These are phyloP conservation scores for Beverwykella pulmonaria DNA, from an alignment of 495 filamentous ascomycete species.

Conservation along the genomic window DNA sequence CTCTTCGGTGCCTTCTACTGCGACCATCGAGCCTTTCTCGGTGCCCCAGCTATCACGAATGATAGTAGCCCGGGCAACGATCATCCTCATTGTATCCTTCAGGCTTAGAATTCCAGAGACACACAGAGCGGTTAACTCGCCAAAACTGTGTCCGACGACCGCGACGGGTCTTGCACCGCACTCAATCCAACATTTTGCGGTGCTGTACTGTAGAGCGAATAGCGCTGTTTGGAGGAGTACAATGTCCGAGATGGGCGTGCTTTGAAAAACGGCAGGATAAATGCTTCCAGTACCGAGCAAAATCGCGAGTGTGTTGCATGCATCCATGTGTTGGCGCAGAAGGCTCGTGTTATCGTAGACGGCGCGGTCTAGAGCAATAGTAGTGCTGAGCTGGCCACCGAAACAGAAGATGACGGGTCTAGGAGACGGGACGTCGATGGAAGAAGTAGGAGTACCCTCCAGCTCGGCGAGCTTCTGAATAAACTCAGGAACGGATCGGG, in stretches of 20 bases:
- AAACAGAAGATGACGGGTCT: constrained; percentile 5
- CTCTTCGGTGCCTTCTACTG: neutral
- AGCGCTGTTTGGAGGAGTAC: constrained; percentile 31
- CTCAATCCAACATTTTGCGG: constrained; percentile 54
- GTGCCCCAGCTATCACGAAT: constrained; percentile 18
- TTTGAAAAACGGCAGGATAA: constrained; percentile 17
- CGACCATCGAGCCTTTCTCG: constrained; percentile 22
- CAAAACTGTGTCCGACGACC: constrained; percentile 55
- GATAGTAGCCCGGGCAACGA: constrained; percentile 23
- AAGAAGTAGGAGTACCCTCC: neutral
- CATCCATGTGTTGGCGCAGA: constrained; percentile 50
- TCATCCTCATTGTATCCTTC: constrained; percentile 18
- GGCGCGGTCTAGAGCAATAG: neutral
- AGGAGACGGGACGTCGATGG: neutral
- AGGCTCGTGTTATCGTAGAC: constrained; percentile 40
- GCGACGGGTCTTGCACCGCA: constrained; percentile 44
- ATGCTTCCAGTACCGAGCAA: neutral
- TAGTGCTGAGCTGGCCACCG: constrained; percentile 6
- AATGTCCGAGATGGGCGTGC: neutral
- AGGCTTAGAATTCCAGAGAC: constrained; percentile 27
- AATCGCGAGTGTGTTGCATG: neutral
- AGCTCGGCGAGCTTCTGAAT: neutral
- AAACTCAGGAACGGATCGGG: neutral
- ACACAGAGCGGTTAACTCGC: constrained; percentile 31
- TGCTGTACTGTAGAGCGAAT: constrained; percentile 56